These are phyloP conservation scores for Aspergillus arachidicola DNA, from an alignment of 2,329 filamentous ascomycete genomes.

Conservation along the genomic window DNA sequence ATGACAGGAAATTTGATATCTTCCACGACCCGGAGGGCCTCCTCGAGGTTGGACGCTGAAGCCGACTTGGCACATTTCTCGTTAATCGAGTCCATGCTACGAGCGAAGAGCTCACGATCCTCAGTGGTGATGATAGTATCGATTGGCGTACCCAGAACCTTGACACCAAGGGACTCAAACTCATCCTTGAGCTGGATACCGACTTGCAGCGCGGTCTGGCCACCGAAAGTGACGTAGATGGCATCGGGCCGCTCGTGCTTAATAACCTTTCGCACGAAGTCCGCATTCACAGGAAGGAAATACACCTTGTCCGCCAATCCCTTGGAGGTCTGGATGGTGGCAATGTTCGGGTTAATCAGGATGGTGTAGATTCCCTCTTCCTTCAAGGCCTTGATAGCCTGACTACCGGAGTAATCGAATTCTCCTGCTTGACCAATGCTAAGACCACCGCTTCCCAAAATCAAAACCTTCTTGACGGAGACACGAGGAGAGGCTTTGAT, in stretches of 20 bases:
- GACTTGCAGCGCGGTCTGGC: constrained; percentile 93
- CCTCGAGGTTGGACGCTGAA: constrained; percentile 83
- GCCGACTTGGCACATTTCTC: constrained; percentile 98
- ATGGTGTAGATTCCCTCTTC: constrained; percentile 98
- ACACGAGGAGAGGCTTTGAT: constrained; percentile 75
- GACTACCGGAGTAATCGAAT: constrained; percentile 97
- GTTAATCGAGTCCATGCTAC: constrained; percentile 97
- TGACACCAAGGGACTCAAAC: constrained; percentile 87
- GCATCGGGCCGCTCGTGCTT: constrained; percentile 91
- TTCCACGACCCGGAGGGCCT: constrained; percentile 85
- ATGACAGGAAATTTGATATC: constrained; percentile 96
- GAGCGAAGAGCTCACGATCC: constrained; percentile 94
- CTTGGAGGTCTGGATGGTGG: constrained; percentile 97
- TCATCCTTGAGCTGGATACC: constrained; percentile 98
- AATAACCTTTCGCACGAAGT: constrained; percentile 98
- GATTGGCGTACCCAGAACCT: constrained; percentile 93
- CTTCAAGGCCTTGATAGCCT: constrained; percentile 97
- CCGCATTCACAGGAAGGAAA: constrained; percentile 93
- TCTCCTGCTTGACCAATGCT: constrained; percentile 98
- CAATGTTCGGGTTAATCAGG: constrained; percentile 98
- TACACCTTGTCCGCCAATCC: constrained; percentile 98
- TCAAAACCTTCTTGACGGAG: constrained; percentile 88
- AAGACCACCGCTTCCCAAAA: constrained; percentile 90
- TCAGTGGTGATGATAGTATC: constrained; percentile 98
- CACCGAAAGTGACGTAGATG: constrained; percentile 97